These are phyloP conservation scores for Guadua angustifolia DNA, from an alignment of 176 grass and related monocot species.

Conservation along the genomic window DNA sequence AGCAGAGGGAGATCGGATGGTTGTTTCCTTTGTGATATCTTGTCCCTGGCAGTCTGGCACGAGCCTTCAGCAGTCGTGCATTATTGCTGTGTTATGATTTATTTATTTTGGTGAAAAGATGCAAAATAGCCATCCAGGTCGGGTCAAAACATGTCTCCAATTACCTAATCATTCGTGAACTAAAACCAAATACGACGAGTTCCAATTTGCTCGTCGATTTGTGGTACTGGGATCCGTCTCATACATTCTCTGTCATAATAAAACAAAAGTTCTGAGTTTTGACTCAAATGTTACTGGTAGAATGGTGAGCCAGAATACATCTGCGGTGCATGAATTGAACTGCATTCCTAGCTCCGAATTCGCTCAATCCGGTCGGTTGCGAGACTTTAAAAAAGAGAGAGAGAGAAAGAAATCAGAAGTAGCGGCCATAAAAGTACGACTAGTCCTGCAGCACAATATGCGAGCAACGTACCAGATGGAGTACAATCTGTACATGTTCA, in stretches of 20 bases:
- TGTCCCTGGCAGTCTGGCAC: conserved; percentile 28
- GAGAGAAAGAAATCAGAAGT: not conserved
- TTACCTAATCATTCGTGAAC: conserved; percentile 36
- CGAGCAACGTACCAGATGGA: not conserved
- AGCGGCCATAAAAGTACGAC: not conserved
- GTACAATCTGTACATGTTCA: not conserved
- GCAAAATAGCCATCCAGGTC: not conserved
- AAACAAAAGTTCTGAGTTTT: not conserved
- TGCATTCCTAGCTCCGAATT: not conserved
- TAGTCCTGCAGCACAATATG: not conserved
- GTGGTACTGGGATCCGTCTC: not conserved
- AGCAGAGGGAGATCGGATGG: conserved; percentile 16
- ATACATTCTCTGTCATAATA: not conserved
- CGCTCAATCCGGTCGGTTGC: not conserved
- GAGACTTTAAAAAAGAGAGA: not conserved
- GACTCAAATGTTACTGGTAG: not conserved
- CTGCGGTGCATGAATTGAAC: not conserved
- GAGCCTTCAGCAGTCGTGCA: conserved; percentile 18
- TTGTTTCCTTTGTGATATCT: not conserved
- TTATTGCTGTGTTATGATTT: conserved; percentile 22
- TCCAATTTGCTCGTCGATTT: not conserved
- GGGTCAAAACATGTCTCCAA: conserved; percentile 30
- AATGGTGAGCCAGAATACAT: not conserved
- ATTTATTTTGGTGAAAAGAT: not conserved
- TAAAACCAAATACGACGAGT: conserved; percentile 1